Evolutionary conservation across 441 rosid genomes (phyloP), one percentile per base, ranked within the genome.

Genomic region (Aleurites moluccanus): DNA sequence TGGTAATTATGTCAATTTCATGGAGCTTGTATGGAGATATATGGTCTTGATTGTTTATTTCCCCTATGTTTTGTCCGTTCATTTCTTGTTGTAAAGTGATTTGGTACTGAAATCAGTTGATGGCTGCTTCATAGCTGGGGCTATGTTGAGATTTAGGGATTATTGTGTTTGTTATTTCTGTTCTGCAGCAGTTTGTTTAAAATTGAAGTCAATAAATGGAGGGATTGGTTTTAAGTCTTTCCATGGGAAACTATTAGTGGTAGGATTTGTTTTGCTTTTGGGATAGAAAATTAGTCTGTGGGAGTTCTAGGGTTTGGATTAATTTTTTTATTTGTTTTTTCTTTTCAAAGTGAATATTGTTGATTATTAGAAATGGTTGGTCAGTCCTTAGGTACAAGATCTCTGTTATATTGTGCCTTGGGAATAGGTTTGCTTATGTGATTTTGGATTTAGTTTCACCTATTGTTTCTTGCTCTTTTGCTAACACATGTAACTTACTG

Each of bases 71-170:
- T 35, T 30, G 25, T 62, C 3, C 18, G 35, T 70, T 70, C 21
- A 21, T 55, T 52, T 50, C 10, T 52, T 33, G 16, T 35, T n/a
- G 10, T 57, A 16, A 27, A 44, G 23, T 71, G 25, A 20, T 47
- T 61, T 61, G 60, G 6, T 69, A 33, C 47, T 52, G 62, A 53
- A 52, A 67, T 75, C 44, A 44, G 33, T 2, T 56, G n/a, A 40
- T 64, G 63, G 63, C 4, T 53, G 44, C 28, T 70, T 44, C 42
- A 44, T 44, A 0, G 6, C 56, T 57, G 20, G n/a, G 45, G 47
- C 69, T 69, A n/a, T 63, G 28, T 3, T 50, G n/a, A n/a, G n/a
- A n/a, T n/a, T n/a, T n/a, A n/a, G n/a, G n/a, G n/a, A n/a, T n/a
- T n/a, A n/a, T n/a, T n/a, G n/a, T n/a, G n/a, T n/a, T n/a, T n/a